Base-by-base conservation (phyloP, 2,329 filamentous ascomycete species). In the Penicillium sp. region DNA sequence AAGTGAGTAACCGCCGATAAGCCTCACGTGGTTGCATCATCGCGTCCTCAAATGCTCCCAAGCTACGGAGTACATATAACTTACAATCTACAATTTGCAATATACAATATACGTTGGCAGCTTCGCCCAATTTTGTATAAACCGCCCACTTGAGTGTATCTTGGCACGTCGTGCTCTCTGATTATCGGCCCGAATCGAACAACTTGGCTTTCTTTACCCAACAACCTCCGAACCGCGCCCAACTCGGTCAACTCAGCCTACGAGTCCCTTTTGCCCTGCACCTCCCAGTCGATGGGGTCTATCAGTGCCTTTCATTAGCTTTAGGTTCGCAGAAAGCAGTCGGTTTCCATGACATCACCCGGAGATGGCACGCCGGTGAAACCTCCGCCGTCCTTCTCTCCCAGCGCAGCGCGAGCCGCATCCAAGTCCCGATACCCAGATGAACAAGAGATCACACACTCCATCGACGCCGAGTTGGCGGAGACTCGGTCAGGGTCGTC, bases 321-420 rank as follows among this genome's bases (percentile, higher is more conserved):
- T 39, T 52, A 57, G 52, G 44, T 49, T 55, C 49, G 56, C 62
- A 53, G 40, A 60, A 59, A 52, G 55, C 56, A 66, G 53, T 58
- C 62, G 66, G 62, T 67, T 69, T 81, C 78, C 75, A 88, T 88
- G 85, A 83, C 83, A 80, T 79, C 82, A 71, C 75, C 80, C 67
- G 75, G 80, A 68, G 76, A 86, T 82, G 82, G 77, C 75, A 75
- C 78, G 65, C 78, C 81, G 62, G 76, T 81, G 73, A 81, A 85
- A 71, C 82, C 84, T 68, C 80, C 86, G 71, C 82, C 84, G 70
- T 81, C 84, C 63, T 79, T 87, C 69, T 84, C 87, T 64, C 75
- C 82, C 65, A 83, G 84, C 58, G 78, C 82, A 60, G 81, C 84
- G 50, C 74, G 79, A 65, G 68, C 71, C 49, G 69, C 83, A 50